phyloP scores from a whole-genome alignment of 345 rosid genomes.

The Sisymbrium altissimum region DNA sequence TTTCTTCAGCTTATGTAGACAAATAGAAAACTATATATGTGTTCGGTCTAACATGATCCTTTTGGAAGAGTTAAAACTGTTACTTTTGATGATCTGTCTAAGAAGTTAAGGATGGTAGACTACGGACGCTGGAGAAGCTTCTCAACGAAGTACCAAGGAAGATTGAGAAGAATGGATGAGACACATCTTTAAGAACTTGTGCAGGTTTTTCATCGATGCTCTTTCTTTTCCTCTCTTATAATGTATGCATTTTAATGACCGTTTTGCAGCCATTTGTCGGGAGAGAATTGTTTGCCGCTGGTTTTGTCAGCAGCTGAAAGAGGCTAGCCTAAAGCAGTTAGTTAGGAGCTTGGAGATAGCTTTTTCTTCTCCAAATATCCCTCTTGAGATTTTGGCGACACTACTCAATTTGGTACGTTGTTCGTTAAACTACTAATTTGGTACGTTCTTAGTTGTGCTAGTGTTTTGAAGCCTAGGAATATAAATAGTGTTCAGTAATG shows the following conservation, averaged over 20 bases:
- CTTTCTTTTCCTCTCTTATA: slow-evolving; percentile 7
- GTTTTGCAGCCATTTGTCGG: slow-evolving; percentile 95
- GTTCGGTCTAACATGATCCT: no score
- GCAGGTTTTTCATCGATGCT: slow-evolving; percentile 50
- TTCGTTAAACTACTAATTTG: slow-evolving; percentile 4
- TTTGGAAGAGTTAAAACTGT: no score
- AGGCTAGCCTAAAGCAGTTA: no score
- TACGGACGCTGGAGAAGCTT: slow-evolving; percentile 99
- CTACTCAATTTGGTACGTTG: slow-evolving; percentile 78
- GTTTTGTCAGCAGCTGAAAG: no score
- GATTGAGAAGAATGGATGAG: slow-evolving; percentile 99
- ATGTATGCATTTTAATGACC: slow-evolving; percentile 32
- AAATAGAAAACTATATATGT: no score
- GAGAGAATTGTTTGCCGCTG: slow-evolving; percentile 97
- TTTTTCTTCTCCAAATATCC: slow-evolving; percentile 94
- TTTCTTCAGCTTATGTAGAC: no score
- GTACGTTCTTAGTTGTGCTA: no score
- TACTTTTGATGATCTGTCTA: slow-evolving; percentile 17
- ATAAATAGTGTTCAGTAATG: slow-evolving; percentile 1
- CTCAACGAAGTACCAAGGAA: slow-evolving; percentile 98
- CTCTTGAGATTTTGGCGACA: slow-evolving; percentile 98
- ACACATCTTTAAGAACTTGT: slow-evolving; percentile 95
- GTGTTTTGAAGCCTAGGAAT: slow-evolving; percentile 25
- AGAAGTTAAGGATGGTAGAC: slow-evolving; percentile 83
- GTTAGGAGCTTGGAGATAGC: slow-evolving; percentile 97